Evolutionary conservation across 352 stramenopile species (phyloP).

Genomic region (Pythium phragmiticola): DNA sequence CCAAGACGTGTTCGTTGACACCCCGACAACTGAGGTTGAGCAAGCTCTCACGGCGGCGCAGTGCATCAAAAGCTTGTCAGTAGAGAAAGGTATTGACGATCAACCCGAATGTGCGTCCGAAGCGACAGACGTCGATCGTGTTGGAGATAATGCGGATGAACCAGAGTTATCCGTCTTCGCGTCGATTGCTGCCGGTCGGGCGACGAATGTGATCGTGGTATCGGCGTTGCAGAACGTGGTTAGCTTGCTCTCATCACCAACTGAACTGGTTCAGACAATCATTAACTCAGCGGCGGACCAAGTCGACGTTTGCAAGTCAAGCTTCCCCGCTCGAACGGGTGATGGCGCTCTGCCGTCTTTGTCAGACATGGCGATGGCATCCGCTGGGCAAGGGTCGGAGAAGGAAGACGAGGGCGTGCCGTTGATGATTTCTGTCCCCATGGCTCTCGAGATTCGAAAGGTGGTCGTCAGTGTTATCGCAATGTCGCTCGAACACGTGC

Average conservation of each 20-base stretch:
- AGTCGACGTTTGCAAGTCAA: neutral
- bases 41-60: conserved; percentile 12
- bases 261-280: conserved; percentile 16
- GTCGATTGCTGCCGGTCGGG: conserved; percentile 18
- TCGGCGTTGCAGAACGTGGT: conserved; percentile 30
- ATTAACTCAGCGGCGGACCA: conserved; percentile 18
- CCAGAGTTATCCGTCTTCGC: conserved; percentile 15
- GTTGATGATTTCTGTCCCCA: conserved; percentile 19
- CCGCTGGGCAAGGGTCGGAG: neutral
- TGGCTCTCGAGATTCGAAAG: conserved; percentile 30
- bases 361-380: neutral
- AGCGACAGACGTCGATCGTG: neutral
- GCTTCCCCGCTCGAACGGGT: neutral
- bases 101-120: neutral
- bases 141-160: neutral
- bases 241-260: conserved; percentile 15
- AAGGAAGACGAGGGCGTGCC: neutral
- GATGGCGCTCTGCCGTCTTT: neutral
- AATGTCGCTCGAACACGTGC: conserved; percentile 26
- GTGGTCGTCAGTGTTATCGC: conserved; percentile 26
- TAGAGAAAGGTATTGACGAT: neutral
- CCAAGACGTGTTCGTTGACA: conserved; percentile 1
- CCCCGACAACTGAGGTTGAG: conserved; percentile 2
- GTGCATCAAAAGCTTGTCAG: neutral
- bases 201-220: conserved; percentile 31